Percentiles rank a stretch among this genome's conserved stretches.
phyloP scores from a whole-genome alignment of 495 filamentous ascomycete species.

The Penicillium cinerascens region DNA sequence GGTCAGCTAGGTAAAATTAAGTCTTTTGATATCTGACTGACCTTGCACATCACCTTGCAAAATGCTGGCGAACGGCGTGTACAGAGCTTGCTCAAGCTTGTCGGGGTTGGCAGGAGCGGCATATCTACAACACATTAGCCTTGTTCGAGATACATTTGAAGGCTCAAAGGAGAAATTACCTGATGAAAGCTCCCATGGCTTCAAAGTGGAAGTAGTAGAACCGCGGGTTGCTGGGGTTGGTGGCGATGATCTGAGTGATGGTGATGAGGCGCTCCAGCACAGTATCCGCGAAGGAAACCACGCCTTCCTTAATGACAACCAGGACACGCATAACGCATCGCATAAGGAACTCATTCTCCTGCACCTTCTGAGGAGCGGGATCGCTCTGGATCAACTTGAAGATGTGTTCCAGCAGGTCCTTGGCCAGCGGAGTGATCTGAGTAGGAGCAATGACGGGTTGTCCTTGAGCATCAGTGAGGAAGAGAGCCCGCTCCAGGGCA shows the following conservation, averaged over 20 bases:
- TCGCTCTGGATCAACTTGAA: conserved; percentile 85
- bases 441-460: conserved; percentile 69
- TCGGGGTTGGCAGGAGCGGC: conserved; percentile 63
- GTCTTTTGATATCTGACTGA: conserved; percentile 27
- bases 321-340: conserved; percentile 95
- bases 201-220: conserved; percentile 99
- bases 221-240: conserved; percentile 93
- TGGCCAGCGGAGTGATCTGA: conserved; percentile 73
- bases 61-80: conserved; percentile 70
- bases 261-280: conserved; percentile 74
- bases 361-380: conserved; percentile 79
- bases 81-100: conserved; percentile 73
- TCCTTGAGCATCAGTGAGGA: conserved; percentile 67
- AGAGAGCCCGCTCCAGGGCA: conserved; percentile 83
- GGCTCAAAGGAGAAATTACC: conserved; percentile 37
- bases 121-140: conserved; percentile 45
- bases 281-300: conserved; percentile 64
- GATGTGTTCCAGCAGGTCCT: conserved; percentile 85
- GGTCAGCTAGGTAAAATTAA: conserved; percentile 13
- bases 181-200: conserved; percentile 88
- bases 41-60: conserved; percentile 77
- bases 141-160: background rate
- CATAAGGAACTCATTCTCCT: conserved; percentile 99
- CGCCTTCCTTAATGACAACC: conserved; percentile 81
- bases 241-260: conserved; percentile 82